A percentile compares a stretch with the other conserved stretches of the same genome.
These are phyloP conservation scores for Pythium aristosporum DNA, from an alignment of 352 stramenopile genomes.

Conservation along the genomic window DNA sequence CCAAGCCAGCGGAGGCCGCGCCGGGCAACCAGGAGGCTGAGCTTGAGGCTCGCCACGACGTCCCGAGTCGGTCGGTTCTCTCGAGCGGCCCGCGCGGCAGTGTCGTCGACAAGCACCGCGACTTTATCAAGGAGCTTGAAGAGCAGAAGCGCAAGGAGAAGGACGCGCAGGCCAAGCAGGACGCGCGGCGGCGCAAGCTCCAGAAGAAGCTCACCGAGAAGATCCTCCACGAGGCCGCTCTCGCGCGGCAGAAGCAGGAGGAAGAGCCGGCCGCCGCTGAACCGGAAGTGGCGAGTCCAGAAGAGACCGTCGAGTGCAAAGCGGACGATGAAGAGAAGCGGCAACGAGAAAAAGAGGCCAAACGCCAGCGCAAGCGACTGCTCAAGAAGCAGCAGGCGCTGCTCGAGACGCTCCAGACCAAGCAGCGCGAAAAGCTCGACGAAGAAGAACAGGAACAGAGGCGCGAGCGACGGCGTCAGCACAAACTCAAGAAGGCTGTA, in stretches of 20 bases:
- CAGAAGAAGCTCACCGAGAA: slow-evolving; percentile 60
- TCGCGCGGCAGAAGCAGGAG: slow-evolving; percentile 18
- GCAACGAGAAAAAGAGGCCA: slow-evolving; percentile 18
- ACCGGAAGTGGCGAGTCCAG: slow-evolving; percentile 23
- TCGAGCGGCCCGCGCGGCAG: slow-evolving; percentile 3
- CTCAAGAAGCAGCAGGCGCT: slow-evolving; percentile 60
- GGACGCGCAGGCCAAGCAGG: slow-evolving; percentile 41
- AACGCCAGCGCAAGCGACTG: slow-evolving; percentile 42
- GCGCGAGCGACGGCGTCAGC: slow-evolving; percentile 47
- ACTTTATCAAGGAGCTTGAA: slow-evolving; percentile 71
- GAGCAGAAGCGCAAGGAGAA: slow-evolving; percentile 72
- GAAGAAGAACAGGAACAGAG: slow-evolving; percentile 50
- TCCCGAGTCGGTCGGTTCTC: slow-evolving; percentile 3
- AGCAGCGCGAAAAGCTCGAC: slow-evolving; percentile 52
- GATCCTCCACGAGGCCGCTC: slow-evolving; percentile 46
- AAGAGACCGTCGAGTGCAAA: slow-evolving; percentile 25
- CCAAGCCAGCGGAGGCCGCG: neutral
- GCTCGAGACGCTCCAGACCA: slow-evolving; percentile 49
- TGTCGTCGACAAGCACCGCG: slow-evolving; percentile 52
- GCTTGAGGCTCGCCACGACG: neutral
- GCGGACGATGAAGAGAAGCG: slow-evolving; percentile 31
- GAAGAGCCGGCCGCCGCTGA: neutral
- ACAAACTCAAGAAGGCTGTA: slow-evolving; percentile 54
- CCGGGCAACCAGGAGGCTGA: slow-evolving; percentile 11
- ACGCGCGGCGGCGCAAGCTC: slow-evolving; percentile 53